Evolutionary conservation across 352 stramenopile genomes (phyloP), one percentile per base, ranked within the genome.

Genomic region (Aphanomyces astaci): DNA sequence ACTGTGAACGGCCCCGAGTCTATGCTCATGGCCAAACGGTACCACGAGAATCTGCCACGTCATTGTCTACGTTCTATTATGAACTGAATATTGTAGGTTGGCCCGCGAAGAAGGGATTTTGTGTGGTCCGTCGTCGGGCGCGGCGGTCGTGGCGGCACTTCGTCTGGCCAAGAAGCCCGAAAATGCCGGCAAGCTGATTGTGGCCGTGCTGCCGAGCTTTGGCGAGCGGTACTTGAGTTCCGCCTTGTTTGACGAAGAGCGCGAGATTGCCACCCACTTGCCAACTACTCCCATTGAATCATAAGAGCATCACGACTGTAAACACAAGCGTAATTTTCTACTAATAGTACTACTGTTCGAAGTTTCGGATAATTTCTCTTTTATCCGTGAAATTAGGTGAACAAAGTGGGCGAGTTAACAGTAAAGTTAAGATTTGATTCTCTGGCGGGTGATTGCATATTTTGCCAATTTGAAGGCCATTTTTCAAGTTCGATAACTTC

Each of bases 191-290:
- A 97, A 97, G 79, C 76, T 94, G 30, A 95, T 93, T 59, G 89
- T 97, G 19, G 85, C 84, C 46, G 93, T 97, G 66, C 78, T 96
- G 65, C 90, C 90, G 28, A 94, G 82, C 64, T 97, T 96, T 73
- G 90, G 91, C 54, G 91, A 97, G 75, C 83, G 86, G 28, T 94
- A 92, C 72, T 66, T 94, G 72, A 91, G 82, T 49, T 90, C 86
- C 45, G 73, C 81, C 27, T 75, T 94, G 22, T 94, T 94, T 63
- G 86, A 92, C 48, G 74, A 78, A 59, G 86, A 94, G 72, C 84
- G 86, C 43, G 82, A 92, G 71, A 87, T 76, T 68, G 84, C 86
- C 33, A 78, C 78, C 22, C 77, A 84, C 48, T 72, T 94, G 56
- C 71, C 73, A 36, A 90, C 84, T n/a, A 76, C 73, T 5, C 43